Base-by-base conservation (phyloP, 225 moss, liverwort and hornwort species). In the Marchantia paleacea region DNA sequence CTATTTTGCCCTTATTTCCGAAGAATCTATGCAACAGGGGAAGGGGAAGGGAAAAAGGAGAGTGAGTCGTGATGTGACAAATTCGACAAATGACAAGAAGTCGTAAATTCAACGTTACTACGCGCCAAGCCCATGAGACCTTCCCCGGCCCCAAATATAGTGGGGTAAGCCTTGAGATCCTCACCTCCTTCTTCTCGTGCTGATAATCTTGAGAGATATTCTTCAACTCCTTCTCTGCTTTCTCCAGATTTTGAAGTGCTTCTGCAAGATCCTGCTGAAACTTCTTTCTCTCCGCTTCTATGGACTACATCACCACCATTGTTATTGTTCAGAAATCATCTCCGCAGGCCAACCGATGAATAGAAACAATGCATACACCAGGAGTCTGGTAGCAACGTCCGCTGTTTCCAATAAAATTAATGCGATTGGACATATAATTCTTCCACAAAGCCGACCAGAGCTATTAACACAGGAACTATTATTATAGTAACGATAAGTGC, bases 261-360 rank as follows among this genome's bases (percentile, higher is more conserved):
- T 89, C 93, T 52, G 87, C 76, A 29, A 88, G 90, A 61, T 92
- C 91, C 85, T 86, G 88, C 52, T 78, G 88, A 76, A 82, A 74
- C 81, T 82, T 85, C 77, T 29, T 79, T 73, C 90, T 91, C 80
- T 95, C 90, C 78, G 86, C 89, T 85, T 87, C 93, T 67, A 86
- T 91, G 78, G 89, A 83, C 93, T 78, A 66, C 20, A 78, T 0
- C 51, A 25, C n/a, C 13, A 25, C 24, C 25, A 78, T 26, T 15
- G 15, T 7, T 55, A 25, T 22, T 0, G 29, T 29, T 68, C 30
- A 68, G 68, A 13, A 31, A 24, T 8, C 24, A 60, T 39, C 5
- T 39, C 39, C 39, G 39, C 39, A 39, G 39, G 5, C 39, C 39
- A 39, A 5, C 5, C 2, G 39, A 39, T 39, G 5, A 39, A 39